Base-by-base conservation (phyloP, 441 rosid genomes). In the Brassica balearica region DNA sequence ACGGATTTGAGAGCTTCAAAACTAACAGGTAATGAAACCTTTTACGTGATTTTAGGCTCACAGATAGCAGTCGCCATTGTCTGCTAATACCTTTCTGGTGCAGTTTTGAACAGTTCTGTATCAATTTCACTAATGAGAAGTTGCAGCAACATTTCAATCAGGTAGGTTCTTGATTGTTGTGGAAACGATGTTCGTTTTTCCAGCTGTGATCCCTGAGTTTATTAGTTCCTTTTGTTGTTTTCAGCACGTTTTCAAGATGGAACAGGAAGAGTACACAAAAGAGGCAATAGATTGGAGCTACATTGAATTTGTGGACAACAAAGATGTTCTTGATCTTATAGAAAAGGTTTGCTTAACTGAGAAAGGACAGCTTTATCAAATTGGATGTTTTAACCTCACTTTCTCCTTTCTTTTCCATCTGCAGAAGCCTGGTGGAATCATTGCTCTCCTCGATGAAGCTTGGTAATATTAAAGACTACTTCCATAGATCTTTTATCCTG, bases 191-290 rank as follows among this genome's bases (percentile, higher is more conserved):
- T 56, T 3, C 4, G 25, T 48, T 38, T 22, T 22, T 73, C 61
- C 20, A 67, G 65, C 34, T 66, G 12, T 59, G 59, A 12, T 58
- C 46, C 68, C 65, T 58, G 53, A 43, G 74, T 66, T 73, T 15
- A 79, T 77, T 65, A 76, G 59, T 71, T 78, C 72, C 6, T 71
- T 38, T 29, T 48, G 11, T 41, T 77, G 61, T 70, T 59, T 68
- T 71, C 97, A 94, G 98, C 99, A 96, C 6, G 97, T 96, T 76
- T 96, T 96, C 85, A 96, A 96, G 90, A 96, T 92, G 98, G 98
- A 96, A 82, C 99, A 96, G 82, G 98, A 96, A 84, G 97, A 96
- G 82, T 96, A 96, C 82, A 94, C 97, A 53, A 94, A 94, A 82
- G 99, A 96, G 82, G 84, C 88, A 85, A 96, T 96, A 36, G 77